Evolutionary conservation across 495 filamentous ascomycete genomes (phyloP), one percentile per base, ranked within the genome.

Genomic region (Aspergillus diversus): DNA sequence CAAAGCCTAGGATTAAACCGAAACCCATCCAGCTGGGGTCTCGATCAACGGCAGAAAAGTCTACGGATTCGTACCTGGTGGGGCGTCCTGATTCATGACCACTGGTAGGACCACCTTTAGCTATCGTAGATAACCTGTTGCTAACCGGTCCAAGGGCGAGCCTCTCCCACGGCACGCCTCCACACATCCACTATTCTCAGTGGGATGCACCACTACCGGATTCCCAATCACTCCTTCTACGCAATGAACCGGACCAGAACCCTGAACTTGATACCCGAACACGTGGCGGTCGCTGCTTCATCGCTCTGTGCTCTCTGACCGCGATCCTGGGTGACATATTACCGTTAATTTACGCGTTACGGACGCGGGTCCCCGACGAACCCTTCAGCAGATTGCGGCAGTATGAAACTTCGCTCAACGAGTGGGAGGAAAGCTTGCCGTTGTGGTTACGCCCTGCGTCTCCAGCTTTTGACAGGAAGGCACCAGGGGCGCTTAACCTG

Each of bases 1-100:
- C 57, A 59, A 46, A 59, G 57, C 46, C 35, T 59, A 6, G 57
- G 57, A 33, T 50, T 59, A 16, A 59, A 59, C n/a, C 57, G 57
- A 7, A 59, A 59, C 31, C 57, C 57, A 9, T 15, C 46, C 33
- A 59, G 32, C 42, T 59, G 57, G 57, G 57, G 57, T 4, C 46
- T 59, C 4, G 57, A 59, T 31, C 47, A 17, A 17, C 57, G 57
- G n/a, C 57, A 59, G 46, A 59, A 59, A 48, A 59, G 57, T n/a
- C n/a, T 59, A 35, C 57, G 57, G 5, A 59, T 59, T 50, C 43
- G 57, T 5, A 51, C 57, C 7, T 59, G 57, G 57, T 59, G 57
- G 57, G 57, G 57, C 4, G 35, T 59, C 5, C 15, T 59, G 47
- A 59, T 59, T 11, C 57, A 59, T 35, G 57, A 59, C 17, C 57